Conservation (phyloP, 2,329 filamentous ascomycete species). For the Nothophaeocryptopus gaeumannii region DNA sequence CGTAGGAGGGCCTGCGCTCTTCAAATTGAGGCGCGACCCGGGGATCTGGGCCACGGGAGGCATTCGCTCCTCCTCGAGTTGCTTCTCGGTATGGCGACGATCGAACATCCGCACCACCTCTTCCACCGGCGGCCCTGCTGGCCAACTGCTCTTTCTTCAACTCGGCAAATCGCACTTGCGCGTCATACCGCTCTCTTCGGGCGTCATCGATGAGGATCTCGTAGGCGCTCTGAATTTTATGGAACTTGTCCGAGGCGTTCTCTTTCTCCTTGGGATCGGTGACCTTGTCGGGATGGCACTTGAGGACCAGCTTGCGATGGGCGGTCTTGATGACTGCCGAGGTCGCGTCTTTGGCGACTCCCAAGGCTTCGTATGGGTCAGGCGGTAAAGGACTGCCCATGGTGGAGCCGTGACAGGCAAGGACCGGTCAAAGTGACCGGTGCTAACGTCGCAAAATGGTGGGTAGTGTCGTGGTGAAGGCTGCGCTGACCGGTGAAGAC, state of each 20-base stretch:
- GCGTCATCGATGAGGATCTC: slow-evolving; percentile 80
- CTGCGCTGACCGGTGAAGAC: neutral
- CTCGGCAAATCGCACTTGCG: slow-evolving; percentile 65
- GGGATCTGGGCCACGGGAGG: slow-evolving; percentile 16
- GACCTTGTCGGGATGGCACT: slow-evolving; percentile 66
- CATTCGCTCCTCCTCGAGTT: slow-evolving; percentile 11
- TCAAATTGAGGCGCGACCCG: slow-evolving; percentile 31
- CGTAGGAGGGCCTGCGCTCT: slow-evolving; percentile 31
- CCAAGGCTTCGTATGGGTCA: slow-evolving; percentile 83
- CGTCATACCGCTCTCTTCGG: slow-evolving; percentile 73
- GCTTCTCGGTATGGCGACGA: slow-evolving; percentile 18
- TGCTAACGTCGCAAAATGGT: slow-evolving; percentile 3
- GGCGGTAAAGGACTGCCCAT: slow-evolving; percentile 44
- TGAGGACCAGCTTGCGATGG: slow-evolving; percentile 87
- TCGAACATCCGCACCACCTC: slow-evolving; percentile 16
- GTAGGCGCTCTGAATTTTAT: slow-evolving; percentile 88
- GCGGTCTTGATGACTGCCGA: slow-evolving; percentile 80
- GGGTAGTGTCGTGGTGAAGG: slow-evolving; percentile 1
- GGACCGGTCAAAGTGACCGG: slow-evolving; percentile 17
- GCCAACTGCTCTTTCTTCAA: slow-evolving; percentile 56
- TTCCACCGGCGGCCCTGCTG: slow-evolving; percentile 31
- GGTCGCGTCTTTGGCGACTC: slow-evolving; percentile 68
- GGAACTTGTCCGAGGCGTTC: slow-evolving; percentile 81
- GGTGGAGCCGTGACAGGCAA: slow-evolving; percentile 3
- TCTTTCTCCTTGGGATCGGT: slow-evolving; percentile 73